Conservation (phyloP, 2,329 filamentous ascomycete species). For the Grosmannia serpens region DNA sequence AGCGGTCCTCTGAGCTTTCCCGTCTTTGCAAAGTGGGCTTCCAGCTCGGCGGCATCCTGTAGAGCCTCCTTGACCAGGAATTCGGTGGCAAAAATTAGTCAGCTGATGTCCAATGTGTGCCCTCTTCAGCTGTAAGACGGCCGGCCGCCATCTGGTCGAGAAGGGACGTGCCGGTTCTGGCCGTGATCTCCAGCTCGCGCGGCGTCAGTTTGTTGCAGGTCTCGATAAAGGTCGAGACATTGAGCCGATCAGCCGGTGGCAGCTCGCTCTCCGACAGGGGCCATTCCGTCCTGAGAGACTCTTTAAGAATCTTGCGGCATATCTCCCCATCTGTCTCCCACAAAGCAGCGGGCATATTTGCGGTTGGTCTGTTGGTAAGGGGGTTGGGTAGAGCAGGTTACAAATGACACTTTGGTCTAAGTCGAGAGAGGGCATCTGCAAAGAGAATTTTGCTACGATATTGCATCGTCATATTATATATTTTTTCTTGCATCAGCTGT, state of each 20-base stretch:
- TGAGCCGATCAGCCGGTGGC: not conserved
- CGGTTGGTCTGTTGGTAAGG: too few relatives aligned
- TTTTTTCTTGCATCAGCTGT: too few relatives aligned
- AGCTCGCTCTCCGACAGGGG: not conserved
- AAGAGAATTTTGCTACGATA: too few relatives aligned
- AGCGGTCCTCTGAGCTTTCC: slow-evolving; percentile 21
- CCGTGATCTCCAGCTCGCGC: slow-evolving; percentile 1
- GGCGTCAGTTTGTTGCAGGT: not conserved
- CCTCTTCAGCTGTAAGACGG: not conserved
- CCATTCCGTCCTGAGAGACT: not conserved
- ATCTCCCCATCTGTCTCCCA: not conserved
- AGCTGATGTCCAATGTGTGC: not conserved
- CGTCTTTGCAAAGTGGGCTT: slow-evolving; percentile 18
- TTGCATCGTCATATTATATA: too few relatives aligned
- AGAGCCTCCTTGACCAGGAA: slow-evolving; percentile 22
- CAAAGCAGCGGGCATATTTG: not conserved
- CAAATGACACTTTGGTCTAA: too few relatives aligned
- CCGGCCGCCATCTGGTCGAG: not conserved
- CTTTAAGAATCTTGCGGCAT: not conserved
- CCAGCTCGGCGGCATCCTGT: slow-evolving; percentile 18
- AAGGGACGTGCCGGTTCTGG: not conserved
- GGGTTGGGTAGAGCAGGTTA: too few relatives aligned
- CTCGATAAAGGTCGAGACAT: not conserved
- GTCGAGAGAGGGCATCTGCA: too few relatives aligned
- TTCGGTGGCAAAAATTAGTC: slow-evolving; percentile 19